Percentiles rank a stretch among this genome's conserved stretches.
Conservation (phyloP, 257 asterid species). For the Petunia secreta region DNA sequence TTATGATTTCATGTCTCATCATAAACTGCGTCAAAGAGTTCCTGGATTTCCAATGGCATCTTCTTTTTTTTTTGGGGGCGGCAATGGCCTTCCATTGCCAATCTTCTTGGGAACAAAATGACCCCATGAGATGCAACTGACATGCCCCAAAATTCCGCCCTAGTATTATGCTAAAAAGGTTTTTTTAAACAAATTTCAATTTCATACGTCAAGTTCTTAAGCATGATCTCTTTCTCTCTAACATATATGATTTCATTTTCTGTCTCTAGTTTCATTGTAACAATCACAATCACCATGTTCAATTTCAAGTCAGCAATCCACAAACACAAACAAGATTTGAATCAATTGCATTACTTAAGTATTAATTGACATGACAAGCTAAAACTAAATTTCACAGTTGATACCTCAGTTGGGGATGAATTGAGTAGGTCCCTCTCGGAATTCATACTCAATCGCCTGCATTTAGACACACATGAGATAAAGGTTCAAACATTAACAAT, state of each 20-base stretch:
- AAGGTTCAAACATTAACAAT: conserved; percentile 3
- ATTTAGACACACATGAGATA: conserved; percentile 4
- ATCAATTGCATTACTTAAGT: conserved; percentile 10
- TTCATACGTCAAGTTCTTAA: neutral
- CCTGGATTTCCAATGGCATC: neutral
- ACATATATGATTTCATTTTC: neutral
- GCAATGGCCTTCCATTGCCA: neutral
- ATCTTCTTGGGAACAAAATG: neutral
- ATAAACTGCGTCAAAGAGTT: neutral
- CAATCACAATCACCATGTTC: neutral
- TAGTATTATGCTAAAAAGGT: neutral
- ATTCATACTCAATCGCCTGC: conserved; percentile 71
- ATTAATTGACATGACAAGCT: conserved; percentile 21
- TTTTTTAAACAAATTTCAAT: neutral
- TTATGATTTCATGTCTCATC: neutral
- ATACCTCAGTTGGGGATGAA: conserved; percentile 57
- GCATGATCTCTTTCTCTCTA: neutral
- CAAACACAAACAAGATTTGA: neutral
- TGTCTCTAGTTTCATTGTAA: neutral
- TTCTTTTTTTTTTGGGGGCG: too few species aligned
- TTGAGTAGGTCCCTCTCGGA: conserved; percentile 54
- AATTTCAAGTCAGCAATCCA: neutral
- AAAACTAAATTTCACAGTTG: conserved; percentile 13
- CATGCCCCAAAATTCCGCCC: neutral
- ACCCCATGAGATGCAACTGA: neutral